Base-by-base conservation (phyloP, 495 filamentous ascomycete genomes). In the Xylaria nigripes region DNA sequence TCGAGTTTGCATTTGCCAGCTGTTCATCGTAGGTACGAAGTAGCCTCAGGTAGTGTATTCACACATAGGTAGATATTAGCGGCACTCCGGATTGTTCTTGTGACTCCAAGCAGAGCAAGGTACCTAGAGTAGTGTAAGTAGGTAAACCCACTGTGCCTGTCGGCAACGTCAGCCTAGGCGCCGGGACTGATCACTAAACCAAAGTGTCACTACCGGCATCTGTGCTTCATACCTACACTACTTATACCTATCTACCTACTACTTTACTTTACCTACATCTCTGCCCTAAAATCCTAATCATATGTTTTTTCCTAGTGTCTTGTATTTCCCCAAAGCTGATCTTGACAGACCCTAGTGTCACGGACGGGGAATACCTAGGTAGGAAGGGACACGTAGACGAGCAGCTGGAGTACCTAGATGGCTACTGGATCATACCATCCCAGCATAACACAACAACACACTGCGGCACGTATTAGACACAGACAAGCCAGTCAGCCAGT, bases 291-390 rank as follows among this genome's bases (percentile, higher is more conserved):
- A 54, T n/a, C 23, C 9, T 42, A 44, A 42, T 54, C 34, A 54
- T 48, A 54, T 54, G 44, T 54, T 54, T 54, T 54, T 54, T 54
- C 22, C 21, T 10, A 9, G 19, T 21, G 29, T 48, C 40, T 45
- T 54, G 51, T 44, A 54, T 54, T 24, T 48, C 44, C 32, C n/a
- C 19, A 30, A 42, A 30, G 30, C 18, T 34, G 32, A 54, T 54
- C 51, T 42, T 18, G 44, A n/a, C 44, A 42, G 18, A 32, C 44
- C 34, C 19, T 42, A 12, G 51, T 54, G 30, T 54, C 51, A 54
- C 47, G 25, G 51, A 54, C 34, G 42, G 45, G 47, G 46, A 45
- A 50, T 25, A n/a, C n/a, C n/a, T n/a, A n/a, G n/a, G n/a, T n/a
- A 45, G 47, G 38, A 50, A 50, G 9, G 47, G 46, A 49, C 46